Base-by-base conservation (phyloP, 495 filamentous ascomycete genomes). In the Penicillium angulare region DNA sequence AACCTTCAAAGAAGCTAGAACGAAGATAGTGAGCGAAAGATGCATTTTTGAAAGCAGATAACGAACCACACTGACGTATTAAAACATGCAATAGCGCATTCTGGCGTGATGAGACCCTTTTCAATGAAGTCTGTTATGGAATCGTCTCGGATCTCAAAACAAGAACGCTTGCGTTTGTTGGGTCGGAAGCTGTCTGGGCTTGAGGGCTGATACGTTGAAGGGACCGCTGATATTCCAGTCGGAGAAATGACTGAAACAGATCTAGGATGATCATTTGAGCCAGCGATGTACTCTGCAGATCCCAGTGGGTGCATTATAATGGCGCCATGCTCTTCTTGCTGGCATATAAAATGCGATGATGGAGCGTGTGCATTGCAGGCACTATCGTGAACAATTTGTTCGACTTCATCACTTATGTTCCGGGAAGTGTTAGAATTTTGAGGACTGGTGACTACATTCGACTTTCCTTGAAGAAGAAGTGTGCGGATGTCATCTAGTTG, bases 1-100 rank as follows among this genome's bases (percentile, higher is more conserved):
- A 78, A 23, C 74, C 74, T 53, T 72, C 50, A 33, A 76, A 78
- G 53, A 75, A 78, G 7, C 70, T 72, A 43, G 1, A 20, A 38
- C 20, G 9, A 9, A 32, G 1, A 39, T 18, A 34, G 10, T 35
- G 0, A 35, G 31, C 10, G 10, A 16, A 12, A 9, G 15, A 1
- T 27, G 13, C 9, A 10, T 7, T 17, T 1, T 22, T 5, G n/a
- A 26, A 12, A 12, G 7, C 7, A 24, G 21, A n/a, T 16, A 7
- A 6, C 2, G n/a, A 12, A 43, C 17, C 2, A 13, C 23, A 61
- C 65, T 13, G 48, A 73, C 70, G 64, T 71, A 31, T 57, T 50
- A 29, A 71, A 73, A 40, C 56, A 69, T 5, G 63, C 61, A 21
- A 64, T 41, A 9, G 70, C 70, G 48, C 63, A 53, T 17, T 68